phyloP scores from a whole-genome alignment of 306 rosid species.

The Myrica gale region DNA sequence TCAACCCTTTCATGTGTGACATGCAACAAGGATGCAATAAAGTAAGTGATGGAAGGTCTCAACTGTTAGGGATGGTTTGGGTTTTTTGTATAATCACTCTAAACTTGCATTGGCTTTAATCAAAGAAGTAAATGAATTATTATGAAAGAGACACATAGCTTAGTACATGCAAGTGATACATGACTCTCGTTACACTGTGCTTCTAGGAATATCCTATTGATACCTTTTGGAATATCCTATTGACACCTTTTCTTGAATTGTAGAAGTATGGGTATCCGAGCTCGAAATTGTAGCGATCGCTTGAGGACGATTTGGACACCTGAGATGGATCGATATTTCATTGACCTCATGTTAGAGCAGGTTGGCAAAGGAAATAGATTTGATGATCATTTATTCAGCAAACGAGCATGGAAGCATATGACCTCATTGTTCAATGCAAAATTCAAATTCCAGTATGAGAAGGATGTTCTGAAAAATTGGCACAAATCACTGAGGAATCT shows the following conservation, averaged over 20 bases:
- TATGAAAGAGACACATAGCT: background rate
- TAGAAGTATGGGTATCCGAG: conserved; percentile 42
- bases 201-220: conserved; percentile 2
- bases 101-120: background rate
- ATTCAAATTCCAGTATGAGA: conserved; percentile 69
- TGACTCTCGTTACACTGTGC: background rate
- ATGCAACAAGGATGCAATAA: background rate
- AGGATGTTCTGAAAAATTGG: conserved; percentile 71
- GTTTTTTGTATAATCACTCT: background rate
- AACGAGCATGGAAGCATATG: conserved; percentile 71
- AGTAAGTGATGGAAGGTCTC: background rate
- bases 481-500: conserved; percentile 68
- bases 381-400: conserved; percentile 70
- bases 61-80: background rate
- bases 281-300: conserved; percentile 45
- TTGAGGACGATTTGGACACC: conserved; percentile 77
- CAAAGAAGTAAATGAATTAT: background rate
- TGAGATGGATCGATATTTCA: conserved; percentile 71
- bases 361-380: conserved; percentile 46
- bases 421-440: conserved; percentile 53
- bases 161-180: background rate
- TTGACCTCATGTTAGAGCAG: conserved; percentile 70
- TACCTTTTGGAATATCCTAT: conserved; percentile 1
- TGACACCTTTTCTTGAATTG: conserved; percentile 11
- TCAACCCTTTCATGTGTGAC: background rate